Percentiles rank a stretch among this genome's conserved stretches.
phyloP scores from a whole-genome alignment of 164 flowering plant genomes.

The Aristolochia contorta region DNA sequence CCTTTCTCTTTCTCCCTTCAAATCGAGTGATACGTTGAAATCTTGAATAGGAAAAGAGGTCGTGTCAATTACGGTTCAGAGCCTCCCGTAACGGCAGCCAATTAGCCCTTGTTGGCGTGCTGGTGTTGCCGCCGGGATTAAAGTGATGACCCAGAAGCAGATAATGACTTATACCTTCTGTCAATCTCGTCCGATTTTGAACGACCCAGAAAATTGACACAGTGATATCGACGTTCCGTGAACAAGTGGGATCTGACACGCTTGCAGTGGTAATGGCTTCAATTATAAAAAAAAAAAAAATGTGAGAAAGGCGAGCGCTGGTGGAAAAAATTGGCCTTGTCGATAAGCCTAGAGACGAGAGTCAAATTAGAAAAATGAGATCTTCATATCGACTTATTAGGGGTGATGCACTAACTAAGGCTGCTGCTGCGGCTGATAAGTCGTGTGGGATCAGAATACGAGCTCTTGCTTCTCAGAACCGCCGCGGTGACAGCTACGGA shows the following conservation, averaged over 20 bases:
- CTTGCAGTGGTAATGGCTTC: slow-evolving; percentile 1
- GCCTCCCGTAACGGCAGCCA: too few species aligned
- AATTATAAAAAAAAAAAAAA: slow-evolving; percentile 4
- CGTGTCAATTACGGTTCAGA: too few species aligned
- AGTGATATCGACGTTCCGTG: background rate
- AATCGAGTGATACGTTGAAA: too few species aligned
- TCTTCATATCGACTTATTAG: slow-evolving; percentile 10
- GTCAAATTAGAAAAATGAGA: slow-evolving; percentile 1
- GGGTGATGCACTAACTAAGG: background rate
- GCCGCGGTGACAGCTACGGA: background rate
- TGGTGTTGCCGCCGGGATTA: too few species aligned
- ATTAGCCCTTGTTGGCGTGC: too few species aligned
- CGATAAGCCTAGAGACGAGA: slow-evolving; percentile 4
- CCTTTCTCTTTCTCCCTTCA: too few species aligned
- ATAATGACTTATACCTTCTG: background rate
- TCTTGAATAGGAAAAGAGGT: too few species aligned
- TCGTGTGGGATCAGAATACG: slow-evolving; percentile 19
- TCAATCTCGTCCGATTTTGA: background rate
- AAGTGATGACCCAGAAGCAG: background rate
- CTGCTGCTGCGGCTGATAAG: slow-evolving; percentile 17
- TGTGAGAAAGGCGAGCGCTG: background rate
- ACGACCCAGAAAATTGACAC: background rate
- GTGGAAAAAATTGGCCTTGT: slow-evolving; percentile 5
- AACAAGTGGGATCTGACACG: slow-evolving; percentile 18
- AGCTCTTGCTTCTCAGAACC: slow-evolving; percentile 20